Percentiles rank a stretch among this genome's conserved stretches.
Evolutionary conservation across 2,329 filamentous ascomycete genomes (phyloP).

Genomic region (Fusarium pininemorale): DNA sequence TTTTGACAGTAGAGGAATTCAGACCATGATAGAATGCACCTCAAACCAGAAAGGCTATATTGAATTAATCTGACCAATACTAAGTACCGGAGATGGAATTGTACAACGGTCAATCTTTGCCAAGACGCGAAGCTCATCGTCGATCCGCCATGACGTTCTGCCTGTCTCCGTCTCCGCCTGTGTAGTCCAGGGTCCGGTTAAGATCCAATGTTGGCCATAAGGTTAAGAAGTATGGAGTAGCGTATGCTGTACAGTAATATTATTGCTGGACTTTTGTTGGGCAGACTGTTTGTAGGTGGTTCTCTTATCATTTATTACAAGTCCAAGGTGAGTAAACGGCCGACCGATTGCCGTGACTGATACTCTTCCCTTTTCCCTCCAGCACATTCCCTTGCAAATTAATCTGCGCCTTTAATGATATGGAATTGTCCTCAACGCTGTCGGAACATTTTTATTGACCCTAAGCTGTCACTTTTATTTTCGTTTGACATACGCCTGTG

Average conservation of each 20-base stretch:
- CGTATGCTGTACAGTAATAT: constrained; percentile 16
- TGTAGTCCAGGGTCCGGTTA: constrained; percentile 21
- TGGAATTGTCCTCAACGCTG: background rate
- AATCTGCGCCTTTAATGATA: constrained; percentile 24
- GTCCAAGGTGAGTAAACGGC: constrained; percentile 8
- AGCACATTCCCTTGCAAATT: constrained; percentile 5
- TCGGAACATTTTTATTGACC: background rate
- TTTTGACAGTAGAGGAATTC: constrained; percentile 18
- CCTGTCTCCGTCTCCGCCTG: constrained; percentile 18
- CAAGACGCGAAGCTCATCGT: constrained; percentile 33
- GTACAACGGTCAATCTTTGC: constrained; percentile 14
- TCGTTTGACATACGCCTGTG: background rate
- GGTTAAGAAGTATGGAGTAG: constrained; percentile 27
- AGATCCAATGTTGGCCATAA: constrained; percentile 27
- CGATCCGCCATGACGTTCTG: constrained; percentile 35
- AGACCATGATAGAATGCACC: background rate
- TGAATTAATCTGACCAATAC: constrained; percentile 19
- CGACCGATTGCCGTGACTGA: constrained; percentile 20
- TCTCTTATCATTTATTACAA: constrained; percentile 34
- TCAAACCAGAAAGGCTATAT: background rate
- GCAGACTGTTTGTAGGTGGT: constrained; percentile 18
- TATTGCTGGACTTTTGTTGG: constrained; percentile 25
- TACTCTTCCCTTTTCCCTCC: background rate
- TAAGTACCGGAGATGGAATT: background rate
- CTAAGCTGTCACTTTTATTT: background rate